Percentiles rank a stretch among this genome's conserved stretches.
Conservation (phyloP, 2,329 filamentous ascomycete genomes). For the Hymenoscyphus albidus region DNA sequence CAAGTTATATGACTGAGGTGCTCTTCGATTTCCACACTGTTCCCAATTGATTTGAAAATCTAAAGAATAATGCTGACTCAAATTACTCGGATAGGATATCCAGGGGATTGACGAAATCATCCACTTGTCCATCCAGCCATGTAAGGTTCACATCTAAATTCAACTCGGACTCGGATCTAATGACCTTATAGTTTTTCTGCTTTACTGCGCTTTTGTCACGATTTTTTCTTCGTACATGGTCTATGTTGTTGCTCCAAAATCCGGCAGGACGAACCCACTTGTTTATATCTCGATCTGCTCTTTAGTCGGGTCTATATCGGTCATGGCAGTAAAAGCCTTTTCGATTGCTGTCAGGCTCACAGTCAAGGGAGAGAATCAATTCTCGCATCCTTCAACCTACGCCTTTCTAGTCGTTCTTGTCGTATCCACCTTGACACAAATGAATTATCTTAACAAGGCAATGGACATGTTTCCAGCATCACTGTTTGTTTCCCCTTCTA, state of each 20-base stretch:
- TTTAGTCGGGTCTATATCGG: slow-evolving; percentile 91
- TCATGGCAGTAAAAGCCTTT: slow-evolving; percentile 99
- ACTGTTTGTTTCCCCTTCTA: slow-evolving; percentile 60
- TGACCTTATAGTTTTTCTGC: slow-evolving; percentile 69
- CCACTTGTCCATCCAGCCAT: slow-evolving; percentile 82
- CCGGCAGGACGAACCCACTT: slow-evolving; percentile 92
- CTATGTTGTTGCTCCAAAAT: slow-evolving; percentile 81
- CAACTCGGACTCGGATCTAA: not conserved
- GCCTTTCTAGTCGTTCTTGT: slow-evolving; percentile 91
- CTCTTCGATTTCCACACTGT: too few species aligned
- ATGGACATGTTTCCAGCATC: slow-evolving; percentile 94
- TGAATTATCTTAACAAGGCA: slow-evolving; percentile 99
- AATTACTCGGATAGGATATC: slow-evolving; percentile 48
- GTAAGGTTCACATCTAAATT: slow-evolving; percentile 46
- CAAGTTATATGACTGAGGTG: too few species aligned
- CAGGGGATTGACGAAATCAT: slow-evolving; percentile 88
- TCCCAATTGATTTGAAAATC: too few species aligned
- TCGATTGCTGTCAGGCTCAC: slow-evolving; percentile 96
- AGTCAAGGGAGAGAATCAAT: slow-evolving; percentile 89
- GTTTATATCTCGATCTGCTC: slow-evolving; percentile 98
- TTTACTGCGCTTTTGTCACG: slow-evolving; percentile 77
- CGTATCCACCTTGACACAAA: slow-evolving; percentile 95
- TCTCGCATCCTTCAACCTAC: slow-evolving; percentile 90
- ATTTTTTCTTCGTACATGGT: slow-evolving; percentile 91
- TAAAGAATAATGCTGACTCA: too few species aligned